A percentile compares a stretch with the other conserved stretches of the same genome.
These are phyloP conservation scores for Diphasiastrum complanatum DNA, from an alignment of 83 land plant species.

Conservation along the genomic window DNA sequence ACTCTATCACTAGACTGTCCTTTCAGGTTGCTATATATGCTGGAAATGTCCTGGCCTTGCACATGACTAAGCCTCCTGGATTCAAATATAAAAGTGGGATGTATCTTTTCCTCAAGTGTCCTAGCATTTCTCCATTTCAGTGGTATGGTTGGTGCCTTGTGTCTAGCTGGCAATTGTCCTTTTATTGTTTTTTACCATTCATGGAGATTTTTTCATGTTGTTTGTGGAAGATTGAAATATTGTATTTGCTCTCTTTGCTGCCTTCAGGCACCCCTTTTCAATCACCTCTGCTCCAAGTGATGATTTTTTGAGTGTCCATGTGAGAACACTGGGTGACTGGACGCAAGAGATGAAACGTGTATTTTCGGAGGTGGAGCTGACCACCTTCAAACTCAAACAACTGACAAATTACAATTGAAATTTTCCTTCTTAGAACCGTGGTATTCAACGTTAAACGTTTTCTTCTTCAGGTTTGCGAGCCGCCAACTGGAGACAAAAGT, in stretches of 20 bases:
- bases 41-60: constrained; percentile 68
- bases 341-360: constrained; percentile 66
- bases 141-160: too few species aligned
- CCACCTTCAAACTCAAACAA: neutral
- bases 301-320: constrained; percentile 79
- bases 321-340: constrained; percentile 88
- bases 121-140: constrained; percentile 78
- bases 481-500: constrained; percentile 56
- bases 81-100: constrained; percentile 90
- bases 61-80: constrained; percentile 76
- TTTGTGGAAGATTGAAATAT: too few species aligned
- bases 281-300: constrained; percentile 93
- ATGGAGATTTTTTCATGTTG: too few species aligned
- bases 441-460: neutral
- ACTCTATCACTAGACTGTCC: neutral
- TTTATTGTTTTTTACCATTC: too few species aligned
- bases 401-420: too few species aligned
- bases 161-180: too few species aligned
- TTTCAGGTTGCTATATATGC: constrained; percentile 74
- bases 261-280: constrained; percentile 94
- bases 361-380: constrained; percentile 57
- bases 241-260: too few species aligned
- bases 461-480: constrained; percentile 44
- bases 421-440: too few species aligned
- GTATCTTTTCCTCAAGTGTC: constrained; percentile 85